phyloP scores from a whole-genome alignment of 139 green algal species.

The Haematococcus lacustris region DNA sequence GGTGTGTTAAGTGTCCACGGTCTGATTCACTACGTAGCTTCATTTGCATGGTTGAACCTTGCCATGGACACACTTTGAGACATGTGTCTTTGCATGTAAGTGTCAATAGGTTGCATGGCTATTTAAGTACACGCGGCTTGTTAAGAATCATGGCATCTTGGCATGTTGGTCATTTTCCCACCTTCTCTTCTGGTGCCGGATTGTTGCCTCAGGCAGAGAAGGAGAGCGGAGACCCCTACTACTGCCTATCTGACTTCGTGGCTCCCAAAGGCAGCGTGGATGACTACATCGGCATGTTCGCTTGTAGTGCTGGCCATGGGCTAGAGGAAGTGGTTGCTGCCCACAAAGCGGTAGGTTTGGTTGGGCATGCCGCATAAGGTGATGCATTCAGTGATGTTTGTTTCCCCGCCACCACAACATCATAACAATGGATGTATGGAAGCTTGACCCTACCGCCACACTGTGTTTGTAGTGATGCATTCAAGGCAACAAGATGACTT shows the following conservation, averaged over 20 bases:
- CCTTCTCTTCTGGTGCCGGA: too few relatives aligned
- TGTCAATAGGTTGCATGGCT: too few relatives aligned
- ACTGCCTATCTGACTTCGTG: conserved; percentile 92
- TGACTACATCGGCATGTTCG: conserved; percentile 97
- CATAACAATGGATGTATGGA: neutral
- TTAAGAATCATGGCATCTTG: too few relatives aligned
- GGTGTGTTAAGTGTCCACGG: too few relatives aligned
- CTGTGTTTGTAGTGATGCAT: too few relatives aligned
- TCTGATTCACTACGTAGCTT: too few relatives aligned
- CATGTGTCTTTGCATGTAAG: too few relatives aligned
- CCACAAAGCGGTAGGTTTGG: conserved; percentile 55
- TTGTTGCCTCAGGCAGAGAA: conserved; percentile 76
- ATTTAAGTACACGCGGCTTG: too few relatives aligned
- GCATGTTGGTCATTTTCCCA: too few relatives aligned
- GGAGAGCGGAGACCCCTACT: conserved; percentile 71
- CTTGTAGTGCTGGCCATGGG: conserved; percentile 77
- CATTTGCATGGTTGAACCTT: too few relatives aligned
- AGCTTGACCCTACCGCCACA: too few relatives aligned
- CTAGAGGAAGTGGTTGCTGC: conserved; percentile 73
- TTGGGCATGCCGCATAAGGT: neutral
- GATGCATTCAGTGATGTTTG: neutral
- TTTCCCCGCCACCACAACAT: neutral
- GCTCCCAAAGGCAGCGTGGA: conserved; percentile 70
- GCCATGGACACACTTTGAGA: too few relatives aligned
- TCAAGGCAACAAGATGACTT: neutral